Evolutionary conservation across 108 stramenopile genomes (phyloP).

Genomic region (Seminavis robusta): DNA sequence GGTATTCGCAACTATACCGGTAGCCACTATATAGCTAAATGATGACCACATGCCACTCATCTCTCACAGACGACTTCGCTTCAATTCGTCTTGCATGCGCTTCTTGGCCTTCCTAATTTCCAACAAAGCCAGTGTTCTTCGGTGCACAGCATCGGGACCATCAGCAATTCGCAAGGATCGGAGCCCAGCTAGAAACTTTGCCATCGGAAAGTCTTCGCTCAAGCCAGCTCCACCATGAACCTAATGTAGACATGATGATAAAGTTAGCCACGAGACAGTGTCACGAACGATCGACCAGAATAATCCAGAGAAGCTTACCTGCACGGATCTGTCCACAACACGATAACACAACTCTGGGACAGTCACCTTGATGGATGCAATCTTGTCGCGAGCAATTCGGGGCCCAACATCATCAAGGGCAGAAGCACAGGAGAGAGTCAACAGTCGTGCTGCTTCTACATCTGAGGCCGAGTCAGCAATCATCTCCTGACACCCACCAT

Average conservation of each 20-base stretch:
- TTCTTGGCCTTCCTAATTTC: slow-evolving; percentile 75
- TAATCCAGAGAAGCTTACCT: too few relatives aligned
- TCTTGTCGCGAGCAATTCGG: slow-evolving; percentile 54
- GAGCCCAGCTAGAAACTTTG: slow-evolving; percentile 73
- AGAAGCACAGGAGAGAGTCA: slow-evolving; percentile 71
- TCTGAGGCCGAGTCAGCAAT: slow-evolving; percentile 83
- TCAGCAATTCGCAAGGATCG: slow-evolving; percentile 92
- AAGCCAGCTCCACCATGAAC: slow-evolving; percentile 91
- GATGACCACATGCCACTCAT: too few relatives aligned
- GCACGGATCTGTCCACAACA: slow-evolving; percentile 91
- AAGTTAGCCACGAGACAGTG: too few relatives aligned
- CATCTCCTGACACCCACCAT: slow-evolving; percentile 69
- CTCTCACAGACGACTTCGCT: too few relatives aligned
- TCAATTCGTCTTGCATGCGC: too few relatives aligned
- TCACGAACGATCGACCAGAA: neutral
- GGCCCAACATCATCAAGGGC: slow-evolving; percentile 68
- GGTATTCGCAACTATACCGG: too few relatives aligned
- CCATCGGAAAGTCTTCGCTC: slow-evolving; percentile 71
- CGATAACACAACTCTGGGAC: slow-evolving; percentile 69
- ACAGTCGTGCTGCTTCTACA: slow-evolving; percentile 70
- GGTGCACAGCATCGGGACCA: slow-evolving; percentile 96
- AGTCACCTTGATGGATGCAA: slow-evolving; percentile 86
- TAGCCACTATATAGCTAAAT: too few relatives aligned
- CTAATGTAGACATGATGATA: too few relatives aligned
- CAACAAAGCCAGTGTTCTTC: slow-evolving; percentile 60